Base-by-base conservation (phyloP, 208 protist genomes). In the Borovskyia barvae region DNA sequence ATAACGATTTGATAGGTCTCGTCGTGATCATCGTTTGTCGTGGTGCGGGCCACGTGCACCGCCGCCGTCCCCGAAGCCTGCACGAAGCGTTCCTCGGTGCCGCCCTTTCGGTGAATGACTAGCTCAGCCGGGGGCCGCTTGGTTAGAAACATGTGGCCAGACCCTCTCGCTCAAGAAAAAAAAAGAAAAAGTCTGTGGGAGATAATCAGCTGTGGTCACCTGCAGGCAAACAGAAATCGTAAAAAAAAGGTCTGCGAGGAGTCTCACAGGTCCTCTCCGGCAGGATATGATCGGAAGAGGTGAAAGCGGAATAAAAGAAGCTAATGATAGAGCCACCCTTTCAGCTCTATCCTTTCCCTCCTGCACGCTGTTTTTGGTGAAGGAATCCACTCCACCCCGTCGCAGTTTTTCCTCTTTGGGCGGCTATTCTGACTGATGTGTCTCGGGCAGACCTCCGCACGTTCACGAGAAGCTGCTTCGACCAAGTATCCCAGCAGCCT, bases 1-100 rank as follows among this genome's bases (percentile, higher is more conserved):
- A 59, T 53, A 24, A 97, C 92, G 0, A 58, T 45, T 15, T 86
- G 72, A 40, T 76, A 75, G 32, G 86, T 82, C 24, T 91, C 88
- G 29, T 97, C 88, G 48, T 73, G 66, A 15, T 66, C 65, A 45
- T 71, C 65, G n/a, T 41, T 57, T 11, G 33, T 40, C 0, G 53
- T 28, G 12, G 56, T 30, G 3, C 42, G 28, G 3, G 50, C 3
- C 26, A 9, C n/a, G 4, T 24, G 28, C 2, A 37, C 11, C 2
- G 52, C 49, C 0, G 12, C 35, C 8, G 72, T 41, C 1, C 15
- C 48, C 17, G 75, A 65, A 39, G 65, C 66, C 1, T 85, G 85
- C 3, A 92, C 77, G 49, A 87, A 77, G 9, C 82, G 72, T 5
- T 66, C 71, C 52, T 85, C 78, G 2, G 71, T 88, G 41, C 80